Base-by-base conservation (phyloP, 2,329 filamentous ascomycete species). In the Fusarium torulosum region DNA sequence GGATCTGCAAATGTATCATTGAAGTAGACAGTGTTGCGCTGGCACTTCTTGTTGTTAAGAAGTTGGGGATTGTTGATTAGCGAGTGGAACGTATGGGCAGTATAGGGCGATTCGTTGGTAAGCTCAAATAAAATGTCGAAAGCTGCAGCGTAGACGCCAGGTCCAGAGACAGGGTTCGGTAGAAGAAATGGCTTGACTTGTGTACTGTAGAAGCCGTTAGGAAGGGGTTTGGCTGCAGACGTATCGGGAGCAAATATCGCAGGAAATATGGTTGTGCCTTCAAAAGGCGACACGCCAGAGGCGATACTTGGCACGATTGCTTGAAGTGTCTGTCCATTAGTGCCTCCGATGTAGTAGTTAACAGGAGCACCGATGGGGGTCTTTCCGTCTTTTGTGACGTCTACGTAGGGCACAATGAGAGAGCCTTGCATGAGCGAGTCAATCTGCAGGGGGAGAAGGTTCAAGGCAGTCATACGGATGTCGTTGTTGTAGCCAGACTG, bases 401-500 rank as follows among this genome's bases (percentile, higher is more conserved):
- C 58, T 7, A 63, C 58, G 4, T 21, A 64, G 3, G 58, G 61
- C 0, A 64, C 41, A 3, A 64, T 63, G 2, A 63, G 42, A 19
- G 52, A 57, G 2, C 15, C 61, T 29, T 58, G 52, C 42, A 52
- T 63, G 9, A 63, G 58, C 4, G 60, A 57, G 3, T 19, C 29
- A 11, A 63, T 63, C 7, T 63, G 52, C 0, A 63, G 20, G 7
- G 60, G 52, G 0, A 63, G 3, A 3, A 63, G 19, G 7, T 63
- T 58, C 13, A 63, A 7, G 7, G 60, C 52, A 15, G 60, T 63
- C 60, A 63, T 63, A 3, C 60, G 46, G 4, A 63, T 63, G 7
- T 63, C 60, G 5, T 63, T 63, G 1, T 46, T 0, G 17, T 63
- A 63, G 10, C 45, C 51, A 3, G 58, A 42, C 14, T 57, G 46